Evolutionary conservation across 2,329 filamentous ascomycete genomes (phyloP), one percentile per base, ranked within the genome.

Genomic region (Fusarium dlaminii): DNA sequence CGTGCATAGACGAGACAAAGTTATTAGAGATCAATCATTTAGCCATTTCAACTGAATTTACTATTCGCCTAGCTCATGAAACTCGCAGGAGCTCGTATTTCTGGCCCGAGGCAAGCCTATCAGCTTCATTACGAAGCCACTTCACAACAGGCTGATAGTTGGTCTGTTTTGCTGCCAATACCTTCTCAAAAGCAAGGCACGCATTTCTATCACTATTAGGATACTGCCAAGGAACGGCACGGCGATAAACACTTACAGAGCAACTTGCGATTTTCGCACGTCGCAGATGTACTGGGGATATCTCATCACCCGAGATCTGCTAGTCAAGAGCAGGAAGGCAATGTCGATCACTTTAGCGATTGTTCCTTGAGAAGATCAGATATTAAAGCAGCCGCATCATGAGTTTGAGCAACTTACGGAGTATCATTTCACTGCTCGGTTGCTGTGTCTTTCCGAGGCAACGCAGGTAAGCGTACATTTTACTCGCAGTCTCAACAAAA

Each of bases 401-500:
- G 34, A 20, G 24, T 10, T 11, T 14, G 9, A 15, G 34, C 20
- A 11, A 82, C 89, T 81, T 83, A 92, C 91, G 88, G 84, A 85
- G 91, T 37, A 96, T 82, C n/a, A 97, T 81, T 36, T 80, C 82
- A 8, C 86, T 79, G 12, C 86, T 81, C 6, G 93, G 93, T 73
- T 89, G 89, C 75, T 87, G 89, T 9, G 79, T 76, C 39, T 78
- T 80, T 5, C 89, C 86, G 37, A 98, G 84, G 66, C 90, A 91
- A 13, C 86, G 84, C 12, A 84, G 80, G 74, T 92, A 92, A 0
- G 87, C 88, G 87, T 87, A 90, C 84, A 89, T 89, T 83, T 96
- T 97, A 83, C 90, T 90, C 14, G 94, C 95, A 12, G 93, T 91
- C 81, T 97, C 94, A 24, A 86, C 78, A 77, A 98, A 96, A 37